These are phyloP conservation scores for Cladophialophora exuberans DNA, from an alignment of 2,329 filamentous ascomycete genomes.

Conservation along the genomic window DNA sequence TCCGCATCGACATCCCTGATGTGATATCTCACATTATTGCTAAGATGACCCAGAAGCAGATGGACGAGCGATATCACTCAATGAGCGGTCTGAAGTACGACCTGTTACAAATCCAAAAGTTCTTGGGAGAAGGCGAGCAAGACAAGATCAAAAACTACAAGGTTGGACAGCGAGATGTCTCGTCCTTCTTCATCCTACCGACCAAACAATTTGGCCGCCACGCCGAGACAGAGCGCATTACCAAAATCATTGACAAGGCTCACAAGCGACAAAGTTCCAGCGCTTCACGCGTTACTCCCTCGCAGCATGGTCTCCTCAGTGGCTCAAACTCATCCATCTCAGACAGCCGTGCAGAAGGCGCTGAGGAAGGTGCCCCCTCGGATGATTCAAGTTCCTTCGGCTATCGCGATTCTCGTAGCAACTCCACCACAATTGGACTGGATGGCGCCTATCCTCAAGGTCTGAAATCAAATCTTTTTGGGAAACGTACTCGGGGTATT, in stretches of 20 bases:
- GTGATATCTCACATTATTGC: conserved; percentile 81
- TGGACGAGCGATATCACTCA: conserved; percentile 86
- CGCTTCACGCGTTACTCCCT: conserved; percentile 38
- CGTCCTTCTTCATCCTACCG: conserved; percentile 88
- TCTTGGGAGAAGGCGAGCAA: conserved; percentile 75
- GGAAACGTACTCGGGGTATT: conserved; percentile 24
- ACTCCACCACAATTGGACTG: conserved; percentile 39
- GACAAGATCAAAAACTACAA: conserved; percentile 72
- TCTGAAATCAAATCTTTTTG: conserved; percentile 15
- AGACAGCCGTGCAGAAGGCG: conserved; percentile 54
- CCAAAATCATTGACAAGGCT: conserved; percentile 76
- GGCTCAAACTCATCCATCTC: conserved; percentile 59
- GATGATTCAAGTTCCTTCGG: conserved; percentile 54
- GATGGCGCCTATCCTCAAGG: conserved; percentile 23
- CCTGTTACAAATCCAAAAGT: conserved; percentile 70
- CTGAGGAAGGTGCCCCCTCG: conserved; percentile 58
- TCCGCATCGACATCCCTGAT: conserved; percentile 82
- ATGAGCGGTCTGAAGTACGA: conserved; percentile 85
- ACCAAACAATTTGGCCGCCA: conserved; percentile 78
- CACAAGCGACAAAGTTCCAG: conserved; percentile 63
- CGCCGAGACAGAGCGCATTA: conserved; percentile 69
- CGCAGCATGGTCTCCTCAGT: conserved; percentile 48
- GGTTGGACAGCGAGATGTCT: conserved; percentile 82
- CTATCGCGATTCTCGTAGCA: conserved; percentile 41
- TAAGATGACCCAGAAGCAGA: conserved; percentile 88